Evolutionary conservation across 306 rosid species (phyloP).

Genomic region (Cucurbita maxima): DNA sequence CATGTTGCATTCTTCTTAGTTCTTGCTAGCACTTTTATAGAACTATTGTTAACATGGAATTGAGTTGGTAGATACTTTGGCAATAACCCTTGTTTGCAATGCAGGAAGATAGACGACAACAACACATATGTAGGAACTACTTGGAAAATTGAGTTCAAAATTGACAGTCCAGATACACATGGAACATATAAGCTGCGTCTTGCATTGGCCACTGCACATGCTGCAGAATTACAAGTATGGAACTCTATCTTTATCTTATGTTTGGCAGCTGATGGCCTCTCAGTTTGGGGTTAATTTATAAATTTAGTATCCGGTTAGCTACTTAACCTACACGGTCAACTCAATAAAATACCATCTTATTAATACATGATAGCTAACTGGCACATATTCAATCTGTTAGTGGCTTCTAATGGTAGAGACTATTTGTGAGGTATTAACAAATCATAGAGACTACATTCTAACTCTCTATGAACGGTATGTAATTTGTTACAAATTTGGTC

Average conservation of each 20-base stretch:
- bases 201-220: constrained; percentile 55
- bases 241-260: background rate
- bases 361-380: no score
- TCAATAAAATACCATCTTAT: no score
- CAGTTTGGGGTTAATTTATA: background rate
- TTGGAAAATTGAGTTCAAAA: constrained; percentile 58
- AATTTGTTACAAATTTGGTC: no score
- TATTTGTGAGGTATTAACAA: no score
- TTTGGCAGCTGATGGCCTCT: background rate
- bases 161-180: constrained; percentile 16
- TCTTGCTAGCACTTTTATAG: background rate
- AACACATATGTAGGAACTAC: constrained; percentile 48
- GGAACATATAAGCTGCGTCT: constrained; percentile 41
- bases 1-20: background rate
- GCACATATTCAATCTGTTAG: no score
- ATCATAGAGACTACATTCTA: no score
- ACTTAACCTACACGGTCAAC: no score
- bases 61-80: background rate
- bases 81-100: background rate
- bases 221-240: constrained; percentile 44
- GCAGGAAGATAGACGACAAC: constrained; percentile 41
- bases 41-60: background rate
- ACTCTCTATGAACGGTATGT: no score
- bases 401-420: no score
- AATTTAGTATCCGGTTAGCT: no score